Percentiles rank a stretch among this genome's conserved stretches.
Conservation (phyloP, 1,284 basidiomycete genomes). For the Neolentinus lepideus region DNA sequence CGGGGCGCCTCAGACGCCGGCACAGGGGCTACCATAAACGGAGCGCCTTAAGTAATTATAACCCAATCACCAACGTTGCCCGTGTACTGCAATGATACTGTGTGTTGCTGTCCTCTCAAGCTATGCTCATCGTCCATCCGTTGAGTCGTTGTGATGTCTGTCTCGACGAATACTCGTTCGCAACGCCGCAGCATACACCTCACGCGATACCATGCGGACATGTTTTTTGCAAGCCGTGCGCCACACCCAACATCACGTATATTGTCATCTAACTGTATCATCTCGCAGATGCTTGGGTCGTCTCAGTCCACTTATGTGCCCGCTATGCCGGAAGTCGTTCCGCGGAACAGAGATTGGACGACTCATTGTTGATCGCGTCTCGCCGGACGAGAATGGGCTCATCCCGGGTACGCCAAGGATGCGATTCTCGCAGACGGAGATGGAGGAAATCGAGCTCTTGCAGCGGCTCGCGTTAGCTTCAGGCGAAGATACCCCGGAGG, state of each 20-base stretch:
- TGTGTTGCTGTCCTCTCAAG: background rate
- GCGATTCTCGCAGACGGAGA: background rate
- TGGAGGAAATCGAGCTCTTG: constrained; percentile 1
- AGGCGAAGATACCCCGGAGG: background rate
- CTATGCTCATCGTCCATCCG: constrained; percentile 40
- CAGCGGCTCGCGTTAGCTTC: background rate
- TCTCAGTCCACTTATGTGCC: background rate
- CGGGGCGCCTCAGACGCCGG: no score
- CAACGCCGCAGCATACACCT: constrained; percentile 34
- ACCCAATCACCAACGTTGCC: no score
- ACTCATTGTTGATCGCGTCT: background rate
- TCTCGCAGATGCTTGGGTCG: background rate
- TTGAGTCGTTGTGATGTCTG: constrained; percentile 54
- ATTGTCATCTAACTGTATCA: background rate
- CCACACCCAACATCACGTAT: background rate
- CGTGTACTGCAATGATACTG: background rate
- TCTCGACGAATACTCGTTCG: constrained; percentile 40
- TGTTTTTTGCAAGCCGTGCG: background rate
- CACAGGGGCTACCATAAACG: no score
- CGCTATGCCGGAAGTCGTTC: background rate
- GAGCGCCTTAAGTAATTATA: no score
- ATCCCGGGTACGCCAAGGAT: background rate
- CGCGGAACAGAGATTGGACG: background rate
- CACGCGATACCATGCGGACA: constrained; percentile 31
- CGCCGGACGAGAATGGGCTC: background rate